A percentile compares a stretch with the other conserved stretches of the same genome.
Evolutionary conservation across 2,329 filamentous ascomycete species (phyloP).

Genomic region (Ophiostoma angusticollis): DNA sequence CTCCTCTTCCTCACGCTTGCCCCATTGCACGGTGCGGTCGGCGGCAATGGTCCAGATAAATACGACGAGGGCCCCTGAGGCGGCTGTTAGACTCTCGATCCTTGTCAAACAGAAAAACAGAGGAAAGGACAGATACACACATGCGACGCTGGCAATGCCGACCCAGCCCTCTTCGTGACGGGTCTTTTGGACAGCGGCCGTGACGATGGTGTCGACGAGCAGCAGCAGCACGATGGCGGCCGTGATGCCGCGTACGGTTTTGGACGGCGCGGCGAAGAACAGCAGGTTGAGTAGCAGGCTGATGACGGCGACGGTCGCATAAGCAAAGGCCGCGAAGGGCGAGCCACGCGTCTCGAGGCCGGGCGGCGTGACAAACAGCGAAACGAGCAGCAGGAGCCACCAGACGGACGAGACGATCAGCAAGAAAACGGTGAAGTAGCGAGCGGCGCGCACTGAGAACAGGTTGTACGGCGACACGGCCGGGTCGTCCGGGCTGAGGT

Average conservation of each 20-base stretch:
- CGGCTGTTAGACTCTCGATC: neutral
- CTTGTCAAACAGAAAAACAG: neutral
- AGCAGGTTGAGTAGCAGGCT: slow-evolving; percentile 65
- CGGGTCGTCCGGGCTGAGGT: slow-evolving; percentile 67
- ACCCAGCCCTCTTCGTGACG: slow-evolving; percentile 82
- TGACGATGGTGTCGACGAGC: slow-evolving; percentile 64
- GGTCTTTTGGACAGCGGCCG: slow-evolving; percentile 60
- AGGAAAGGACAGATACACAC: slow-evolving; percentile 19
- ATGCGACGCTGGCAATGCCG: slow-evolving; percentile 73
- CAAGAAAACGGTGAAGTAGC: slow-evolving; percentile 67
- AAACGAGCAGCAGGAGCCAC: slow-evolving; percentile 85
- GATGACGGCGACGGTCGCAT: slow-evolving; percentile 62
- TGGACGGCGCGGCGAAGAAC: slow-evolving; percentile 80
- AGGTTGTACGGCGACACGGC: slow-evolving; percentile 90
- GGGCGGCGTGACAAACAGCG: slow-evolving; percentile 80
- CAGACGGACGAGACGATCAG: slow-evolving; percentile 68
- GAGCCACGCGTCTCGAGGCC: slow-evolving; percentile 76
- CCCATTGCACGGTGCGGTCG: slow-evolving; percentile 77
- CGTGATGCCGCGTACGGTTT: slow-evolving; percentile 61
- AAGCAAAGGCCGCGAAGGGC: slow-evolving; percentile 84
- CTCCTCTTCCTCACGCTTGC: slow-evolving; percentile 86
- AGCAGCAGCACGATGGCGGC: slow-evolving; percentile 54
- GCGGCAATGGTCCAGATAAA: slow-evolving; percentile 66
- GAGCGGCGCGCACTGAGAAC: slow-evolving; percentile 72
- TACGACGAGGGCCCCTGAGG: slow-evolving; percentile 56